Evolutionary conservation across 2,329 filamentous ascomycete genomes (phyloP), one percentile per base, ranked within the genome.

Genomic region (Ilyonectria robusta): DNA sequence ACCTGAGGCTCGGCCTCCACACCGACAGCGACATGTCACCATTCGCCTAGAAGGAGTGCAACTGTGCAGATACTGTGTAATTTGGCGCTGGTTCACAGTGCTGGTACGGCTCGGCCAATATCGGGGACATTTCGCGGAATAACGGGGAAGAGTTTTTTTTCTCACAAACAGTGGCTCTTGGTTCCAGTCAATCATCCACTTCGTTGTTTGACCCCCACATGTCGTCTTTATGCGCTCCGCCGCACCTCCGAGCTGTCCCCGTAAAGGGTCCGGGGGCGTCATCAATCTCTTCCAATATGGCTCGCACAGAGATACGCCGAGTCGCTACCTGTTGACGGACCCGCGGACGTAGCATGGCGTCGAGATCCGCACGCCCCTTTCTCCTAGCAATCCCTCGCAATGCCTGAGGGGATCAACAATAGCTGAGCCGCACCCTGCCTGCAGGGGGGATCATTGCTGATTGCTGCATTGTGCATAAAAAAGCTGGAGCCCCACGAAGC

Each of bases 401-500:
- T n/a, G 53, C 44, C 31, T 47, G 53, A 56, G 35, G 42, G 53
- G 26, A 44, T 46, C 26, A 13, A 65, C 62, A 66, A 65, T 40
- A 29, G 55, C 51, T 67, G 70, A 75, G 73, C 73, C 73, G 68
- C 73, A 75, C 65, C 54, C 60, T 47, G 64, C 62, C 72, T 73
- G 73, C 70, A 76, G 73, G 73, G 73, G 66, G 63, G 68, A 74
- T 65, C 59, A 69, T 68, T 65, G 63, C 56, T 63, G 53, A 57
- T 53, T 58, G 62, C 67, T 68, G 65, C 67, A 71, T 62, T 70
- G 71, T 62, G 67, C 65, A 73, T 75, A 66, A 70, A 66, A 75
- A 75, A 76, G 70, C 69, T 73, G 70, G 72, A 75, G 73, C 73
- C 73, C 73, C 71, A 63, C 71, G 68, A 67, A 67, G 71, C 72